Evolutionary conservation across 2,329 filamentous ascomycete genomes (phyloP).

Genomic region (Ceratocystis alfenasii): DNA sequence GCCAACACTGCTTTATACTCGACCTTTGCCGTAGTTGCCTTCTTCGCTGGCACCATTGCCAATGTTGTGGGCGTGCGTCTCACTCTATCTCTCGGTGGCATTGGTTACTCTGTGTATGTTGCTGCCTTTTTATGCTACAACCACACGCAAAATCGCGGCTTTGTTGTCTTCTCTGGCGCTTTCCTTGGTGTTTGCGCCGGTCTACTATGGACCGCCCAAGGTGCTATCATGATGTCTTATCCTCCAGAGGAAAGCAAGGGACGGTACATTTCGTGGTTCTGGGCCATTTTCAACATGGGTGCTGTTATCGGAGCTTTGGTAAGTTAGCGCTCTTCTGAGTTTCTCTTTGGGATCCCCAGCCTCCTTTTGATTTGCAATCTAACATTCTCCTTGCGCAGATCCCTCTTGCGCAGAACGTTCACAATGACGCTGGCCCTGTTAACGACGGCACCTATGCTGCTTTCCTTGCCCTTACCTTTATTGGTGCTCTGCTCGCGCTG

Average conservation of each 20-base stretch:
- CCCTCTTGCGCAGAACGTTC: slow-evolving; percentile 60
- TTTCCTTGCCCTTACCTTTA: slow-evolving; percentile 71
- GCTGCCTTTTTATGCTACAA: slow-evolving; percentile 59
- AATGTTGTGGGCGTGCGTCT: slow-evolving; percentile 61
- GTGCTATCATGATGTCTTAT: slow-evolving; percentile 83
- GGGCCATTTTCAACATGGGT: slow-evolving; percentile 90
- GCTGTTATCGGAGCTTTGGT: slow-evolving; percentile 69
- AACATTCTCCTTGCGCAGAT: slow-evolving; percentile 34
- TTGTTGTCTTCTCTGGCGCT: slow-evolving; percentile 64
- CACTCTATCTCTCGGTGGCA: slow-evolving; percentile 58
- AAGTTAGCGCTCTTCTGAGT: slow-evolving; percentile 24
- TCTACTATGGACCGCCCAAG: slow-evolving; percentile 71
- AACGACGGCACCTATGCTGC: slow-evolving; percentile 76
- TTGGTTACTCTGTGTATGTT: slow-evolving; percentile 67
- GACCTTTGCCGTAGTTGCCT: slow-evolving; percentile 55
- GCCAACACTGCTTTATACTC: slow-evolving; percentile 61
- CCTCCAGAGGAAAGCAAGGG: slow-evolving; percentile 72
- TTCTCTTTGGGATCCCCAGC: neutral
- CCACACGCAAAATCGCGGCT: slow-evolving; percentile 55
- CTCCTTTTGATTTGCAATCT: neutral
- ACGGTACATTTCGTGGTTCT: slow-evolving; percentile 80
- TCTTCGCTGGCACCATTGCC: slow-evolving; percentile 65
- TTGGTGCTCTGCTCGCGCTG: slow-evolving; percentile 58
- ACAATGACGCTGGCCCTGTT: slow-evolving; percentile 43
- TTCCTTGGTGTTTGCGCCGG: slow-evolving; percentile 68